Conservation (phyloP, 1,139 yeast species). For the Oligophagozyma castellii region DNA sequence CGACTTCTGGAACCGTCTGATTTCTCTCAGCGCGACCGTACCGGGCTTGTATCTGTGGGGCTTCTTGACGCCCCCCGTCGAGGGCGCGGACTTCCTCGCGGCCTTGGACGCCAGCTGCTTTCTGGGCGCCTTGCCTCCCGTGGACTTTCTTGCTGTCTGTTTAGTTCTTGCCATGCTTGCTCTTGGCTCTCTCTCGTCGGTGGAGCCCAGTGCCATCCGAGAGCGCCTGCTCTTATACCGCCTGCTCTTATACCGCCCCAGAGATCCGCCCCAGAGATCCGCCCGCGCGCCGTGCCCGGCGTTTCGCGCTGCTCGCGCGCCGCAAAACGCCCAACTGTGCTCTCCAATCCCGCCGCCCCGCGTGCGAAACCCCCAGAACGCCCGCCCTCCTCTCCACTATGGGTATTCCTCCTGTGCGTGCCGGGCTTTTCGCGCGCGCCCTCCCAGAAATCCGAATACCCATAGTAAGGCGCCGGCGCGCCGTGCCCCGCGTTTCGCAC, state of each 20-base stretch:
- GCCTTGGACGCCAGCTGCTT: constrained; percentile 98
- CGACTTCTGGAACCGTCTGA: constrained; percentile 97
- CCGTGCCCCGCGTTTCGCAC: constrained; percentile 2
- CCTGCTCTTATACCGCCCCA: no score
- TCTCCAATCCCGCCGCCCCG: no score
- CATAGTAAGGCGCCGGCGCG: no score
- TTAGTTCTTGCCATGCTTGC: constrained; percentile 93
- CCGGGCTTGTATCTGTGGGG: constrained; percentile 99
- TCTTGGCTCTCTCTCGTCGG: constrained; percentile 1
- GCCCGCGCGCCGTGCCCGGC: background rate
- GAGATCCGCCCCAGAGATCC: background rate
- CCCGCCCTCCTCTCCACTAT: background rate
- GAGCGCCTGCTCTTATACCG: no score
- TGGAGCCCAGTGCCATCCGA: background rate
- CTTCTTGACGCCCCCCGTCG: constrained; percentile 98
- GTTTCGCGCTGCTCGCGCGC: constrained; percentile 1
- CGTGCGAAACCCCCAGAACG: background rate
- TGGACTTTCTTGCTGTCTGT: constrained; percentile 97
- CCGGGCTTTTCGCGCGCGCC: no score
- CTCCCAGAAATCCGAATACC: constrained; percentile 1
- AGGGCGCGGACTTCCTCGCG: constrained; percentile 96
- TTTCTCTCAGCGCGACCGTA: constrained; percentile 99
- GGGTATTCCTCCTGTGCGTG: background rate
- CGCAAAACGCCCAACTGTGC: no score
- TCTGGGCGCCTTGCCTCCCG: constrained; percentile 99